These are phyloP conservation scores for Aquanectria penicillioides DNA, from an alignment of 2,329 filamentous ascomycete genomes.

Conservation along the genomic window DNA sequence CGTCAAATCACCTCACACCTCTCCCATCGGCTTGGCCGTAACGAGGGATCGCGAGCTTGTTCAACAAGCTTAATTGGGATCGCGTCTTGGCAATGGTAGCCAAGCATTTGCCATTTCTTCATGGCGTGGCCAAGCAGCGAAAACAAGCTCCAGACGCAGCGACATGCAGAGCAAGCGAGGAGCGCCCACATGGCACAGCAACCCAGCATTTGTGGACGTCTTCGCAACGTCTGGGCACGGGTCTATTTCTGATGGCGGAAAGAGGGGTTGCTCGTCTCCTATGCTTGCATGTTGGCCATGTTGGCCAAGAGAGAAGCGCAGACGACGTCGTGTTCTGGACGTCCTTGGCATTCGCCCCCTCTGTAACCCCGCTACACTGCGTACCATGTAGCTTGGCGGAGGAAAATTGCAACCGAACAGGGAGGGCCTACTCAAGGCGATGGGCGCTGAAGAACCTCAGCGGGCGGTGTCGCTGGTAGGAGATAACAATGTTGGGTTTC, in stretches of 20 bases:
- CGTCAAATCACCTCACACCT: background rate
- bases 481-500: background rate
- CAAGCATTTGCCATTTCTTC: constrained; percentile 6
- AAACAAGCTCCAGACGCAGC: constrained; percentile 17
- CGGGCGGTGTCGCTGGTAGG: background rate
- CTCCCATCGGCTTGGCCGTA: constrained; percentile 16
- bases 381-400: constrained; percentile 5
- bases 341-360: background rate
- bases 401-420: background rate
- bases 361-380: constrained; percentile 10
- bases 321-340: background rate
- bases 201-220: constrained; percentile 2
- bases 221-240: background rate
- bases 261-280: constrained; percentile 7
- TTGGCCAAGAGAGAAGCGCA: constrained; percentile 3
- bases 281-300: constrained; percentile 4
- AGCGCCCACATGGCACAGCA: background rate
- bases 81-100: constrained; percentile 12
- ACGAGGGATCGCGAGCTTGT: constrained; percentile 20
- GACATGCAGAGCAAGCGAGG: constrained; percentile 8
- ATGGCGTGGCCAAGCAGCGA: background rate
- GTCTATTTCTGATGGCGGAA: constrained; percentile 1
- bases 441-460: no score
- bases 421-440: background rate
- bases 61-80: constrained; percentile 24